Evolutionary conservation across 352 stramenopile species (phyloP).

Genomic region (Globisporangium mamillatum): DNA sequence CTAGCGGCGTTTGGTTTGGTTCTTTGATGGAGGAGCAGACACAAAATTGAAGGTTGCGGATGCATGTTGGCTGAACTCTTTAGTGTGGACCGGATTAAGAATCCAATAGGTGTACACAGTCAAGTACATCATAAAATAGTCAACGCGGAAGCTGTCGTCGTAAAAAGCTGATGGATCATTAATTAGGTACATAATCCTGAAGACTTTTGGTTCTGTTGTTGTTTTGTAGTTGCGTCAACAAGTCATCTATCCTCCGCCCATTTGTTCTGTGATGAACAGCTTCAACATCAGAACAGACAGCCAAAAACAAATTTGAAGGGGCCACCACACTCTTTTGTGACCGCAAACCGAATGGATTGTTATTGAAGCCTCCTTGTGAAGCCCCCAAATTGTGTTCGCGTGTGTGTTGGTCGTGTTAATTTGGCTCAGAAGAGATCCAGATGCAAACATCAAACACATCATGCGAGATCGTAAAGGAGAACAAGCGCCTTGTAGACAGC

Average conservation of each 20-base stretch:
- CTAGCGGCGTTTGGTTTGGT: background rate
- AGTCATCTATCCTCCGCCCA: background rate
- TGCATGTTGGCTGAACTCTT: background rate
- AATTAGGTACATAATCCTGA: too few species aligned
- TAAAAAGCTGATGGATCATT: too few species aligned
- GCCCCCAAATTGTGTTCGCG: background rate
- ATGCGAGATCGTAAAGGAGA: background rate
- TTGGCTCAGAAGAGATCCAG: background rate
- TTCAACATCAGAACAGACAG: background rate
- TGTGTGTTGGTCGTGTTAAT: background rate
- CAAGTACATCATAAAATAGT: background rate
- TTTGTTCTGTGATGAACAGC: background rate
- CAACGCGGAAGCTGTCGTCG: too few species aligned
- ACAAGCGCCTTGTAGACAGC: background rate
- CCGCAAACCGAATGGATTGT: constrained; percentile 1
- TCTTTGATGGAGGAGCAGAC: background rate
- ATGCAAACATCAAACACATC: background rate
- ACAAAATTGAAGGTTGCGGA: background rate
- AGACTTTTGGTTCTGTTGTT: too few species aligned
- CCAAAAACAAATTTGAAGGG: background rate
- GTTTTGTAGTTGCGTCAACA: background rate
- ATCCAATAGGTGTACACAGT: background rate
- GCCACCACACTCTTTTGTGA: background rate
- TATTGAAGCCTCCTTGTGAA: background rate
- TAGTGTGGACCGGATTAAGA: background rate